phyloP scores from a whole-genome alignment of 805 yeast genomes.

The Starmerella powellii region DNA sequence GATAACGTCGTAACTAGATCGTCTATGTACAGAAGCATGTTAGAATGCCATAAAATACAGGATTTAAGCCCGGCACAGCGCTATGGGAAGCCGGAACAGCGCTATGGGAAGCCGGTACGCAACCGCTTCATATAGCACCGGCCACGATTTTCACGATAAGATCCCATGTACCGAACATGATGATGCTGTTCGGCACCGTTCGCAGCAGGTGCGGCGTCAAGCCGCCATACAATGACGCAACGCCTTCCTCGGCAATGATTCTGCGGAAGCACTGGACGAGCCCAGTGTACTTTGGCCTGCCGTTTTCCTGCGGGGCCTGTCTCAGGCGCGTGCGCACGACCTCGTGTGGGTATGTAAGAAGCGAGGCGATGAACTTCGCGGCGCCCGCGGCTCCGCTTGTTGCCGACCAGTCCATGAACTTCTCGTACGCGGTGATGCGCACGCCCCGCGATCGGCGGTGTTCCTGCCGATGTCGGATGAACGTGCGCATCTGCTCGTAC shows the following conservation, averaged over 20 bases:
- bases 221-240: slow-evolving; percentile 91
- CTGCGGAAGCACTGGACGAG: slow-evolving; percentile 74
- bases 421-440: slow-evolving; percentile 40
- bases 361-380: slow-evolving; percentile 85
- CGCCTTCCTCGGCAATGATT: slow-evolving; percentile 84
- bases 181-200: slow-evolving; percentile 94
- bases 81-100: no score
- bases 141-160: slow-evolving; percentile 40
- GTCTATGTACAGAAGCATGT: no score
- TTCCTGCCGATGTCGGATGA: slow-evolving; percentile 34
- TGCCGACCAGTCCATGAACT: slow-evolving; percentile 79
- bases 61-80: no score
- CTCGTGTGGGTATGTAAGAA: slow-evolving; percentile 93
- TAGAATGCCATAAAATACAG: no score
- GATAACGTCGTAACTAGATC: no score
- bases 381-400: slow-evolving; percentile 96
- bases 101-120: no score
- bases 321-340: slow-evolving; percentile 90
- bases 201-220: slow-evolving; percentile 91
- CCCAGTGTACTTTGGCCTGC: slow-evolving; percentile 79
- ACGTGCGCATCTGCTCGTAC: slow-evolving; percentile 81
- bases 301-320: slow-evolving; percentile 79
- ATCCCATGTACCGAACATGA: slow-evolving; percentile 99
- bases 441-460: slow-evolving; percentile 31
- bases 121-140: neutral